phyloP scores from a whole-genome alignment of 345 rosid genomes.

The Populus deltoides region DNA sequence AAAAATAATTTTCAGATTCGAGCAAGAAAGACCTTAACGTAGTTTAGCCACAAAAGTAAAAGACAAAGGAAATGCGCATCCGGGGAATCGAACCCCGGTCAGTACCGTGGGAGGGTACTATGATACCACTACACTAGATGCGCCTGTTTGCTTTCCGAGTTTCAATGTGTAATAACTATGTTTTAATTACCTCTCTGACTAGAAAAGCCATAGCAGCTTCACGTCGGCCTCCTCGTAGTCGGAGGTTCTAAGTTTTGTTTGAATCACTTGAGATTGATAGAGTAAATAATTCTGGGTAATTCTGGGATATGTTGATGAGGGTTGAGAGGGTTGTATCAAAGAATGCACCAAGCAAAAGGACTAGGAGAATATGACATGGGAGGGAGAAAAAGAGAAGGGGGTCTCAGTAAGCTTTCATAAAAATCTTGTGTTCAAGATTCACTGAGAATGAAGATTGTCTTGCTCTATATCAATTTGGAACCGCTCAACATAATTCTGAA shows the following conservation, averaged over 20 bases:
- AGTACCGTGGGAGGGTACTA: conserved; percentile 99
- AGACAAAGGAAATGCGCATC: conserved; percentile 42
- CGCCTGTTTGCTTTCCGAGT: background rate
- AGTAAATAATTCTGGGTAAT: too few species aligned
- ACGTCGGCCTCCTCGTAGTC: too few species aligned
- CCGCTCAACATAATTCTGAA: background rate
- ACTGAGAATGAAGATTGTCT: background rate
- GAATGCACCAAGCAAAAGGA: background rate
- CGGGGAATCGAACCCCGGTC: conserved; percentile 96
- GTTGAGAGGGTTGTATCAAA: background rate
- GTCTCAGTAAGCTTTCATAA: background rate
- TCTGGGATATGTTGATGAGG: background rate
- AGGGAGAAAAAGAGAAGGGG: background rate
- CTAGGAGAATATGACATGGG: background rate
- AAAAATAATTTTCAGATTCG: too few species aligned
- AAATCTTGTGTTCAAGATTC: background rate
- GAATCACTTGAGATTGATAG: background rate
- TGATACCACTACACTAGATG: conserved; percentile 98
- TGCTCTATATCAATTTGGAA: too few species aligned
- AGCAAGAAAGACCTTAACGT: background rate
- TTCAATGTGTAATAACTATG: rapidly evolving
- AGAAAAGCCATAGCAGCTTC: too few species aligned
- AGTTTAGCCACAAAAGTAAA: background rate
- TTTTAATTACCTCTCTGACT: too few species aligned
- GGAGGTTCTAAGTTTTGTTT: too few species aligned